These are phyloP conservation scores for Heliocybe sulcata DNA, from an alignment of 1,284 basidiomycete species.

Conservation along the genomic window DNA sequence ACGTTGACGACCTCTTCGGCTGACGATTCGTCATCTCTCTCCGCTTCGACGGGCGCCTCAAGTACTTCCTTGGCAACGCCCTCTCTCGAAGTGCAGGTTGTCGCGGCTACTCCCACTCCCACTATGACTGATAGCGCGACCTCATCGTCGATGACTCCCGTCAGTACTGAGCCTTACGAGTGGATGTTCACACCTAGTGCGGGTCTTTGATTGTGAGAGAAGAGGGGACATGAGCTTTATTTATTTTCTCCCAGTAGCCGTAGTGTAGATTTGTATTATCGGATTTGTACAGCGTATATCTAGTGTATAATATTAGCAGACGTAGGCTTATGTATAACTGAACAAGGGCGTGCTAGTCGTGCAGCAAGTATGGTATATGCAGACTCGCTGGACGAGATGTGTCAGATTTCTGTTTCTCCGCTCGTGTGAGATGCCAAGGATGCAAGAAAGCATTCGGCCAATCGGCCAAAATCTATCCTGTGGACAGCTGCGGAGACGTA, in stretches of 20 bases:
- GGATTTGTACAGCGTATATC: background rate
- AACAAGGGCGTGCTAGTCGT: no score
- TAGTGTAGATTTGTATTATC: background rate
- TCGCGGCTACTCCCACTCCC: background rate
- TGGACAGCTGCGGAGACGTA: background rate
- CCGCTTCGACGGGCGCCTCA: background rate
- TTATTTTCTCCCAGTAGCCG: background rate
- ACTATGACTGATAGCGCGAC: background rate
- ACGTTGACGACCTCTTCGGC: background rate
- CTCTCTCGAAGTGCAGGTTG: background rate
- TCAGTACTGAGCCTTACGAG: conserved; percentile 1
- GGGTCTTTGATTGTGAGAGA: background rate
- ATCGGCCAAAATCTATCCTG: no score
- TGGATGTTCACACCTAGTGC: conserved; percentile 1
- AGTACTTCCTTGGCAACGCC: background rate
- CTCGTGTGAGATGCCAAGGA: no score
- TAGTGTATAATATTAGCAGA: background rate
- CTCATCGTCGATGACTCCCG: background rate
- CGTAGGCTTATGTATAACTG: background rate
- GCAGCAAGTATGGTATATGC: no score
- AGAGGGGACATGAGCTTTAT: background rate
- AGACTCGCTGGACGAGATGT: no score
- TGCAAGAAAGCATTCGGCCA: no score
- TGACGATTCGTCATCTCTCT: background rate
- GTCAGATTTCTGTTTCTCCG: no score